A percentile compares a stretch with the other conserved stretches of the same genome.
phyloP scores from a whole-genome alignment of 2,329 filamentous ascomycete species.

The Chaetomium sp. region DNA sequence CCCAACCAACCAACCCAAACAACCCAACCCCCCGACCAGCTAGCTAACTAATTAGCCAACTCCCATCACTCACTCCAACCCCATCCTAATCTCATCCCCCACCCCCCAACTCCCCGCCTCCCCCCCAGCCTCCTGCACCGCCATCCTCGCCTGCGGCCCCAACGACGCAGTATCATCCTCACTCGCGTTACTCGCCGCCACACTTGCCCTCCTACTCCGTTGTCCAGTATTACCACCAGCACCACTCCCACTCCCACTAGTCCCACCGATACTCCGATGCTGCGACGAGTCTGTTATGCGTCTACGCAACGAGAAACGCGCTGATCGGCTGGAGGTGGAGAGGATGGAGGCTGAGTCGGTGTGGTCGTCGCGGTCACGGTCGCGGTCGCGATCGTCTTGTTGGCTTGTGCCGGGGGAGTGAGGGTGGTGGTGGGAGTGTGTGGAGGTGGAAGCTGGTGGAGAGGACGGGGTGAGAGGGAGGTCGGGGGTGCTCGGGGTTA shows the following conservation, averaged over 20 bases:
- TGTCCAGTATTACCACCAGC: too few relatives aligned
- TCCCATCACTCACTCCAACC: conserved; percentile 53
- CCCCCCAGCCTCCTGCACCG: conserved; percentile 46
- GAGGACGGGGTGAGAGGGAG: neutral
- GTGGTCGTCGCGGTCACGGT: too few relatives aligned
- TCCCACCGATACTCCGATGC: conserved; percentile 9
- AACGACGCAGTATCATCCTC: conserved; percentile 37
- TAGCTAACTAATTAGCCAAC: neutral
- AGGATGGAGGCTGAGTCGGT: conserved; percentile 39
- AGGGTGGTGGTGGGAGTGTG: neutral
- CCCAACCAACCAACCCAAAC: too few relatives aligned
- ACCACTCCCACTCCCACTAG: too few relatives aligned
- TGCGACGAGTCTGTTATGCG: conserved; percentile 25
- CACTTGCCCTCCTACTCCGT: conserved; percentile 17
- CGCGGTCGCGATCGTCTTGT: conserved; percentile 25
- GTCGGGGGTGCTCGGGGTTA: conserved; percentile 6
- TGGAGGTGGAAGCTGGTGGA: neutral
- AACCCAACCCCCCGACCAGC: too few relatives aligned
- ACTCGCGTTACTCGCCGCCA: conserved; percentile 25
- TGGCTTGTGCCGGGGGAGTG: neutral
- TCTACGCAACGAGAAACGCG: conserved; percentile 38
- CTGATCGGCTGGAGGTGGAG: conserved; percentile 42
- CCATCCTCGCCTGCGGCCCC: conserved; percentile 41
- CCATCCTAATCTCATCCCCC: conserved; percentile 79
- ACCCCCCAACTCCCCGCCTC: conserved; percentile 66